Conservation (phyloP, 163 green algal species). For the Prototheca cutis region DNA sequence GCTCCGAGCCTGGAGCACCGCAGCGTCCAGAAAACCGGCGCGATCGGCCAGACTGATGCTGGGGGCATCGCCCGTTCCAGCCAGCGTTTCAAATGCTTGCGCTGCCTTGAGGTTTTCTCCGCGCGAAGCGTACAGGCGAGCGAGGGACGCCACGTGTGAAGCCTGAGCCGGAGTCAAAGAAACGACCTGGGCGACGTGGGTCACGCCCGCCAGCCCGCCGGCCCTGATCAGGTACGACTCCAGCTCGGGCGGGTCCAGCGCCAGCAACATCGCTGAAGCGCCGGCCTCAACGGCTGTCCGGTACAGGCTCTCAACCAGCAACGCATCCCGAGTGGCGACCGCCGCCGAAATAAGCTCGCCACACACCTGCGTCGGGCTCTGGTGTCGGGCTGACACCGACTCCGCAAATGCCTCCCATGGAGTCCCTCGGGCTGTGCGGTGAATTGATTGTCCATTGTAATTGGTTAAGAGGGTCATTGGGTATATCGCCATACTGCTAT, state of each 20-base stretch:
- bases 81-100: slow-evolving; percentile 49
- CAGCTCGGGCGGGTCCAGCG: slow-evolving; percentile 36
- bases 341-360: too few species aligned
- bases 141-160: slow-evolving; percentile 46
- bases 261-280: slow-evolving; percentile 39
- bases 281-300: too few species aligned
- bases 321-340: too few species aligned
- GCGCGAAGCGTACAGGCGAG: slow-evolving; percentile 42
- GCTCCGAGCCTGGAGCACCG: slow-evolving; percentile 47
- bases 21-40: slow-evolving; percentile 33
- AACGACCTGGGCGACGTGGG: slow-evolving; percentile 16
- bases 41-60: slow-evolving; percentile 46
- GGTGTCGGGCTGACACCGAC: too few species aligned
- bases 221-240: slow-evolving; percentile 46
- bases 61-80: slow-evolving; percentile 24
- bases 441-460: slow-evolving; percentile 35
- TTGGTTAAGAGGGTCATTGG: too few species aligned
- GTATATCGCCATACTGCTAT: too few species aligned
- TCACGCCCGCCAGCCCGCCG: slow-evolving; percentile 29
- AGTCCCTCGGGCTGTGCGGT: slow-evolving; percentile 45
- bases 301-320: too few species aligned
- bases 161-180: slow-evolving; percentile 38
- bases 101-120: slow-evolving; percentile 45
- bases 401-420: slow-evolving; percentile 53
- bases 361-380: too few species aligned